Conservation (phyloP, 257 asterid genomes). For the Fraxinus americana region DNA sequence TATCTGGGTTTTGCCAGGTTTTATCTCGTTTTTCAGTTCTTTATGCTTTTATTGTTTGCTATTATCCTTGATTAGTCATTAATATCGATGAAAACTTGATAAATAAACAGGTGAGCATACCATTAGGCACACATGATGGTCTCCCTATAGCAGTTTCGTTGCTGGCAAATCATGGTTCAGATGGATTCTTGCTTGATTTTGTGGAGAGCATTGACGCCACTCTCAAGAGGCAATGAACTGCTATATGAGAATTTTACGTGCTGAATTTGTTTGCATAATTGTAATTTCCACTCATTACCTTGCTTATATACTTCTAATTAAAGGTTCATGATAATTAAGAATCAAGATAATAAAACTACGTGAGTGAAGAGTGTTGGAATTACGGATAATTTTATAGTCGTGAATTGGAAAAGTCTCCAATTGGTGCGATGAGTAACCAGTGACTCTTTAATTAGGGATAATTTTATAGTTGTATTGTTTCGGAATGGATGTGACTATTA, state of each 20-base stretch:
- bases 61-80: not conserved
- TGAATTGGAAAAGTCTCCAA: no score
- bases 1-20: slow-evolving; percentile 95
- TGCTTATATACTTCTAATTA: not conserved
- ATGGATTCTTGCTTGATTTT: slow-evolving; percentile 62
- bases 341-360: no score
- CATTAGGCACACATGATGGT: slow-evolving; percentile 62
- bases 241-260: not conserved
- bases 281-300: not conserved
- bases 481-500: no score
- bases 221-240: slow-evolving; percentile 32
- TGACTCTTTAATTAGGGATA: no score
- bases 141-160: slow-evolving; percentile 77
- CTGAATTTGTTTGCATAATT: not conserved
- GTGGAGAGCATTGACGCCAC: slow-evolving; percentile 47
- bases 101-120: slow-evolving; percentile 71
- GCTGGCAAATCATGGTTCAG: slow-evolving; percentile 79
- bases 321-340: not conserved
- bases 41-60: not conserved
- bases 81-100: slow-evolving; percentile 6
- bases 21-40: not conserved
- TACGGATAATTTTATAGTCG: no score
- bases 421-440: no score
- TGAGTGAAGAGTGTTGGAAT: no score
- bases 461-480: no score